A percentile compares a stretch with the other conserved stretches of the same genome.
phyloP scores from a whole-genome alignment of 208 protist genomes.

The Crithidia thermophila region DNA sequence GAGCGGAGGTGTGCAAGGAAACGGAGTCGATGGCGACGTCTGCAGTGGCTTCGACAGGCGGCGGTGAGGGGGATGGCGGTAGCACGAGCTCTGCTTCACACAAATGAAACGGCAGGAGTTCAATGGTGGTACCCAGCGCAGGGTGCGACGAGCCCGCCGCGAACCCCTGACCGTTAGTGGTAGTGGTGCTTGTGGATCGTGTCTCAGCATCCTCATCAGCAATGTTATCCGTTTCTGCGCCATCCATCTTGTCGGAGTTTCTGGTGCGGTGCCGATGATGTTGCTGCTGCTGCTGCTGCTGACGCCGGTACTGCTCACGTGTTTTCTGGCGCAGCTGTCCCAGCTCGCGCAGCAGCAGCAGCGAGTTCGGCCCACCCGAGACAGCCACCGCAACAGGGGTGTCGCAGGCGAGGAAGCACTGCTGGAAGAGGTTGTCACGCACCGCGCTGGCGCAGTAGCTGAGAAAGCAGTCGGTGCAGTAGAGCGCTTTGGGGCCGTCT shows the following conservation, averaged over 20 bases:
- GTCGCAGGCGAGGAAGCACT: constrained; percentile 64
- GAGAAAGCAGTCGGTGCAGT: constrained; percentile 78
- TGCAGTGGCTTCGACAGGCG: too few relatives aligned
- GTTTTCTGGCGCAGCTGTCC: constrained; percentile 43
- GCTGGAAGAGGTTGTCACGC: constrained; percentile 57
- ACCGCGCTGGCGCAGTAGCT: constrained; percentile 55
- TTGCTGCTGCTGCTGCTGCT: not conserved
- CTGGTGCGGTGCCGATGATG: not conserved
- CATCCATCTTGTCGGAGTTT: too few relatives aligned
- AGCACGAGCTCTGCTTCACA: constrained; percentile 66
- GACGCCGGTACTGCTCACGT: not conserved
- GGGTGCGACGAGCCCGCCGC: not conserved
- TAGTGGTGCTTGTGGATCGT: too few relatives aligned
- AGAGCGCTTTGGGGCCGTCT: constrained; percentile 64
- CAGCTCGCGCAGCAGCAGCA: constrained; percentile 72
- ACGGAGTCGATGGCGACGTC: not conserved
- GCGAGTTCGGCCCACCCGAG: constrained; percentile 67
- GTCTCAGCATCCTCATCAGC: too few relatives aligned
- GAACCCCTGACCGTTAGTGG: not conserved
- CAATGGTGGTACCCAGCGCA: constrained; percentile 29
- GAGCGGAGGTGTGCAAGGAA: not conserved
- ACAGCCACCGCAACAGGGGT: constrained; percentile 73
- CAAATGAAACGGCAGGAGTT: constrained; percentile 69
- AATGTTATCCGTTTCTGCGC: too few relatives aligned
- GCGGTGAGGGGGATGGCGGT: constrained; percentile 32